Conservation (phyloP, 2,329 filamentous ascomycete species). For the Exserohilum turcica region DNA sequence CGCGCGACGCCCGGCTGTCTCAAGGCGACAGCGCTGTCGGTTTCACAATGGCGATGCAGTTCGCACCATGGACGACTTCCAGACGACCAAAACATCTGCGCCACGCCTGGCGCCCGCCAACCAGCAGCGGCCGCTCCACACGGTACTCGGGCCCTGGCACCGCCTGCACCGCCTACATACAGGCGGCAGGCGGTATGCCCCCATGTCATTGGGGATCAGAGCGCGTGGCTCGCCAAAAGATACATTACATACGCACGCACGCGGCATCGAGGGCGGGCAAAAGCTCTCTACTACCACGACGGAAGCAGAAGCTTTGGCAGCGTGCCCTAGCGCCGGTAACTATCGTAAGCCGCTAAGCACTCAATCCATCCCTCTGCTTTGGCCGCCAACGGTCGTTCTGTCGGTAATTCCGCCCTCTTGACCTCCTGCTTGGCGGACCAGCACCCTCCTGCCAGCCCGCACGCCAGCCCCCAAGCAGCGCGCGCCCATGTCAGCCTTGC, state of each 20-base stretch:
- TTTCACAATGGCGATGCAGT: not conserved
- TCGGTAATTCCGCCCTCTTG: conserved; percentile 8
- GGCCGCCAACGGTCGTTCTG: conserved; percentile 18
- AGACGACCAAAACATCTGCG: not conserved
- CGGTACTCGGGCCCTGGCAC: conserved; percentile 2
- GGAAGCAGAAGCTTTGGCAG: conserved; percentile 10
- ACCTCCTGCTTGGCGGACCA: not conserved
- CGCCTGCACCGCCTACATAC: too few species aligned
- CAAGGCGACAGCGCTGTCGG: too few species aligned
- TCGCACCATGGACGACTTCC: conserved; percentile 2
- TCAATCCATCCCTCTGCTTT: conserved; percentile 12
- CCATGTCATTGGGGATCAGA: not conserved
- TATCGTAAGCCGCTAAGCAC: conserved; percentile 21
- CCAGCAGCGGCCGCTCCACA: not conserved
- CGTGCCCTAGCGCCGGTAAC: conserved; percentile 23
- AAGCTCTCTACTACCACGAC: conserved; percentile 23
- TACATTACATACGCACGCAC: not conserved
- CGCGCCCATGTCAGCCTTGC: conserved; percentile 18
- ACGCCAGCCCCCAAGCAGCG: too few species aligned
- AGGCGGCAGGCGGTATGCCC: conserved; percentile 5
- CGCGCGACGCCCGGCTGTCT: too few species aligned
- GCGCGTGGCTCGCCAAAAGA: conserved; percentile 6
- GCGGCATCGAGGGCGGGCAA: not conserved
- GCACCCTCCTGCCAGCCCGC: conserved; percentile 1
- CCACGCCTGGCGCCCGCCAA: not conserved